Conservation (phyloP, 164 flowering plant genomes). For the Brasenia schreberi region DNA sequence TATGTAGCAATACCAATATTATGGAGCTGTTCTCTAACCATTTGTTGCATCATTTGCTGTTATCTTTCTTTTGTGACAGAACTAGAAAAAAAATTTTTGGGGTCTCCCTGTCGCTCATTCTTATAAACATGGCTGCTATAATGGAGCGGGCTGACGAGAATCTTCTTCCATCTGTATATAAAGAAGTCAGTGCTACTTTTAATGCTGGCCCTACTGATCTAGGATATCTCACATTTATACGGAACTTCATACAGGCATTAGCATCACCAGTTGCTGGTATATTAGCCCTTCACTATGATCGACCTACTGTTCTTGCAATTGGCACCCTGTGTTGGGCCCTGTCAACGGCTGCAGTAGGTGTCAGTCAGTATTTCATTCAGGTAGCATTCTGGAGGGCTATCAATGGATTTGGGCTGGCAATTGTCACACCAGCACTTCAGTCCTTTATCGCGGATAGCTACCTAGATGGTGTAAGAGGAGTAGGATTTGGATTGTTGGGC, state of each 20-base stretch:
- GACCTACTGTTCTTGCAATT: conserved; percentile 76
- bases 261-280: conserved; percentile 84
- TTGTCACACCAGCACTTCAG: conserved; percentile 94
- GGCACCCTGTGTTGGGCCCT: conserved; percentile 91
- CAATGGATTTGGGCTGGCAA: conserved; percentile 91
- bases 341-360: conserved; percentile 92
- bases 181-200: conserved; percentile 94
- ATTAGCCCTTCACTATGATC: conserved; percentile 61
- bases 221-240: conserved; percentile 77
- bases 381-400: conserved; percentile 89
- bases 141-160: conserved; percentile 98
- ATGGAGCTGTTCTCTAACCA: neutral
- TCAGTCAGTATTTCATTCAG: conserved; percentile 37
- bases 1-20: neutral
- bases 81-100: conserved; percentile 61
- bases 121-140: conserved; percentile 84
- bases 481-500: conserved; percentile 71
- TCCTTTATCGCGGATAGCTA: conserved; percentile 95
- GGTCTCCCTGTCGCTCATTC: conserved; percentile 70
- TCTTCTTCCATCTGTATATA: conserved; percentile 89
- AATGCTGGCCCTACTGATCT: conserved; percentile 78
- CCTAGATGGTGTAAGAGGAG: conserved; percentile 68
- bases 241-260: conserved; percentile 76
- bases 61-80: conserved; percentile 6
- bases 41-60: conserved; percentile 3